Percentiles rank a stretch among this genome's conserved stretches.
Conservation (phyloP, 2,329 filamentous ascomycete genomes). For the Colletotrichum noveboracense region DNA sequence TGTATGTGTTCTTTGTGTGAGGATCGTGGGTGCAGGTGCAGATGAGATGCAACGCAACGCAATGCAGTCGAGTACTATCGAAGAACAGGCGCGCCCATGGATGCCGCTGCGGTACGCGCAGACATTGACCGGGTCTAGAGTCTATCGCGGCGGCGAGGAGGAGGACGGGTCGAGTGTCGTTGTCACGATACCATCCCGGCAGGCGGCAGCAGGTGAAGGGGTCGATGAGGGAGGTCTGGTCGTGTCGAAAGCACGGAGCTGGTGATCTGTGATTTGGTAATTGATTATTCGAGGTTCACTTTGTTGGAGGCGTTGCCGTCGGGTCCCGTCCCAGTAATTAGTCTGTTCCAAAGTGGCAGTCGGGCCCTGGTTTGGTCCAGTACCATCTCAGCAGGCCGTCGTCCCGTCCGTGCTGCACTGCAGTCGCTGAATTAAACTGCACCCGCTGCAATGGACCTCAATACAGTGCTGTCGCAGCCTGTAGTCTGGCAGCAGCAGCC, state of each 20-base stretch:
- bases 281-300: neutral
- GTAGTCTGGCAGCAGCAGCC: neutral
- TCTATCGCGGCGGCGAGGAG: neutral
- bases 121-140: slow-evolving; percentile 7
- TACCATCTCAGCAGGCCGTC: neutral
- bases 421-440: neutral
- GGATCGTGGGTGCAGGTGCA: neutral
- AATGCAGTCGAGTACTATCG: slow-evolving; percentile 13
- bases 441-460: neutral
- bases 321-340: neutral
- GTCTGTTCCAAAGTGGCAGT: neutral
- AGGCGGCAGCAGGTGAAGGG: neutral
- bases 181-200: neutral
- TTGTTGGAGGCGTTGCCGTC: neutral
- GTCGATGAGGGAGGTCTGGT: neutral
- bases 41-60: neutral
- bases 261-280: neutral
- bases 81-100: slow-evolving; percentile 17
- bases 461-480: neutral
- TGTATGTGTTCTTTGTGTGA: neutral
- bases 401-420: neutral
- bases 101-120: slow-evolving; percentile 6
- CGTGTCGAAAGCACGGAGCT: neutral
- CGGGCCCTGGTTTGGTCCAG: neutral
- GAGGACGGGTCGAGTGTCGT: neutral